Evolutionary conservation across 495 filamentous ascomycete genomes (phyloP).

Genomic region (Neurospora intermedia): DNA sequence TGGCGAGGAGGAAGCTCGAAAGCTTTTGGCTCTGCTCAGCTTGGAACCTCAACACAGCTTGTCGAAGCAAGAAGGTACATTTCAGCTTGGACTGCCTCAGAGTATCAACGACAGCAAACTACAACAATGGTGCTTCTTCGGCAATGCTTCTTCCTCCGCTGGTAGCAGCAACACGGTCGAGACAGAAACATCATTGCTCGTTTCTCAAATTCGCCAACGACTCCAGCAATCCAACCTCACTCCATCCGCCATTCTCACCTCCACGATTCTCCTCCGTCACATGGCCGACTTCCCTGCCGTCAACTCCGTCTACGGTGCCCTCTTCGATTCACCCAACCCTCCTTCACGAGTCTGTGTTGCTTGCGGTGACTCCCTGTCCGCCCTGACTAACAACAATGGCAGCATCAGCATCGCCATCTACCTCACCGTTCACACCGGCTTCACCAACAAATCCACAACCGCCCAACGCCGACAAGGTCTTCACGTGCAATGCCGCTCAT

Average conservation of each 20-base stretch:
- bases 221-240: conserved; percentile 21
- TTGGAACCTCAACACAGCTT: not conserved
- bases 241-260: conserved; percentile 53
- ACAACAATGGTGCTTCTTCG: conserved; percentile 14
- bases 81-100: not conserved
- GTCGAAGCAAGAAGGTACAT: not conserved
- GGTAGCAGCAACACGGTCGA: conserved; percentile 15
- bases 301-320: conserved; percentile 61
- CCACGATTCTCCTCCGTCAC: conserved; percentile 63
- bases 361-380: conserved; percentile 47
- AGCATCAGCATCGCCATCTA: conserved; percentile 45
- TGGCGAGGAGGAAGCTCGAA: not conserved
- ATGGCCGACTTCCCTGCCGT: conserved; percentile 68
- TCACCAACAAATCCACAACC: not conserved
- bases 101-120: conserved; percentile 2
- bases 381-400: conserved; percentile 21
- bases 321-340: conserved; percentile 67
- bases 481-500: conserved; percentile 86
- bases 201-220: conserved; percentile 22
- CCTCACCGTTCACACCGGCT: conserved; percentile 23
- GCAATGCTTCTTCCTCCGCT: not conserved
- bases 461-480: conserved; percentile 43
- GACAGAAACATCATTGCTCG: conserved; percentile 23
- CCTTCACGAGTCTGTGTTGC: conserved; percentile 77
- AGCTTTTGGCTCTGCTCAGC: not conserved